phyloP scores from a whole-genome alignment of 1,284 basidiomycete genomes.

The Moniliella sp. region DNA sequence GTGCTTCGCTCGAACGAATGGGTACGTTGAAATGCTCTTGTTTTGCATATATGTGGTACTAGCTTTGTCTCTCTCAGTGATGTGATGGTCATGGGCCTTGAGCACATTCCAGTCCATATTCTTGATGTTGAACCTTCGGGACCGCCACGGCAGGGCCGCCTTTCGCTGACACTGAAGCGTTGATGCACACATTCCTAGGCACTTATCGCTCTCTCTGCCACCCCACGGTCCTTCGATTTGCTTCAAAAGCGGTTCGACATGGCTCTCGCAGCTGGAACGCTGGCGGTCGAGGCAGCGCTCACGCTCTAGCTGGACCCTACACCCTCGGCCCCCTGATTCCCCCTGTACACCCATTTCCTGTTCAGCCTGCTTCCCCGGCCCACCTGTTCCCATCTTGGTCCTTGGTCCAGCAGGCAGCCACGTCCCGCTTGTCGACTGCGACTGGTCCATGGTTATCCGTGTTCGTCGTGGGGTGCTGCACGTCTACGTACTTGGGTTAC shows the following conservation, averaged over 20 bases:
- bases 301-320: slow-evolving; percentile 15
- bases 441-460: slow-evolving; percentile 19
- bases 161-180: slow-evolving; percentile 19
- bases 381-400: slow-evolving; percentile 21
- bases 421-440: too few relatives aligned
- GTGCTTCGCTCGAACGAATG: slow-evolving; percentile 21
- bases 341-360: neutral
- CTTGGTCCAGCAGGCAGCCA: too few relatives aligned
- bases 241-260: slow-evolving; percentile 19
- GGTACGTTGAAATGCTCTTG: slow-evolving; percentile 2
- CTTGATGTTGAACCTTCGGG: too few relatives aligned
- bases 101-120: slow-evolving; percentile 11
- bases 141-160: slow-evolving; percentile 6
- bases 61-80: slow-evolving; percentile 7
- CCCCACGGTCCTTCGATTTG: slow-evolving; percentile 17
- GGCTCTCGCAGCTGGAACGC: slow-evolving; percentile 20
- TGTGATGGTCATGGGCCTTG: slow-evolving; percentile 24
- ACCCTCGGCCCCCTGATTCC: slow-evolving; percentile 13
- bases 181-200: slow-evolving; percentile 18
- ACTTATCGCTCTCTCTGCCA: slow-evolving; percentile 18
- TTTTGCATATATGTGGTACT: neutral
- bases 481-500: slow-evolving; percentile 15
- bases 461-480: slow-evolving; percentile 19
- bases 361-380: neutral
- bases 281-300: too few relatives aligned